These are phyloP conservation scores for Acanthochlamys bracteata DNA, from an alignment of 106 monocot species.

Conservation along the genomic window DNA sequence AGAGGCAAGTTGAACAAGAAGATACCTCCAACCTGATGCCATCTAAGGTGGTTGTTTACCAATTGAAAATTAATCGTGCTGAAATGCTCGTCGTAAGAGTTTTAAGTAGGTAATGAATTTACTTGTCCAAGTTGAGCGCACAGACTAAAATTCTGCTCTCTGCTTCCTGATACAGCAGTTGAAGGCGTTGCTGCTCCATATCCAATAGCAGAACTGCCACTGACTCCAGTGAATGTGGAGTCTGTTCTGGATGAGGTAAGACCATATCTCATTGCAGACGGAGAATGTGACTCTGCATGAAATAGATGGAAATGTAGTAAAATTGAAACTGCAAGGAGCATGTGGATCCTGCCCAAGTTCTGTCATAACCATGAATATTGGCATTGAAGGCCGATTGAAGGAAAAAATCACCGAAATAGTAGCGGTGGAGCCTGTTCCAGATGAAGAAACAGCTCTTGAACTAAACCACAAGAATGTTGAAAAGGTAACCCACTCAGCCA, in stretches of 20 bases:
- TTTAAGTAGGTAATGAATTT: too few relatives aligned
- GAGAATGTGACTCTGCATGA: slow-evolving; percentile 93
- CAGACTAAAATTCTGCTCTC: background rate
- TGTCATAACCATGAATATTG: slow-evolving; percentile 85
- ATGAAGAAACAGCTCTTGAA: slow-evolving; percentile 83
- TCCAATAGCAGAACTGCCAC: slow-evolving; percentile 62
- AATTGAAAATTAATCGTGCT: too few relatives aligned
- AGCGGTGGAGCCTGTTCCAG: slow-evolving; percentile 80
- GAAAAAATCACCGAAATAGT: slow-evolving; percentile 96
- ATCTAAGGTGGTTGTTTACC: too few relatives aligned
- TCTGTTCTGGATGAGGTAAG: slow-evolving; percentile 83
- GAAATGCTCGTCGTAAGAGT: too few relatives aligned
- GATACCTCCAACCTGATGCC: too few relatives aligned
- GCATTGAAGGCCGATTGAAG: slow-evolving; percentile 85
- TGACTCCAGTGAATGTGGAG: slow-evolving; percentile 92
- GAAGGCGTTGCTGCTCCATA: slow-evolving; percentile 69
- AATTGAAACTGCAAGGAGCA: slow-evolving; percentile 88
- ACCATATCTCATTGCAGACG: slow-evolving; percentile 93
- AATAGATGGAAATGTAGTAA: slow-evolving; percentile 94
- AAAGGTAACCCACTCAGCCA: slow-evolving; percentile 37
- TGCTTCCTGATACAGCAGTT: slow-evolving; percentile 23
- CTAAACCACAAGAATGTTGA: slow-evolving; percentile 87
- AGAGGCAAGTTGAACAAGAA: too few relatives aligned
- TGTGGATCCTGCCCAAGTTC: slow-evolving; percentile 99
- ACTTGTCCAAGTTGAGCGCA: too few relatives aligned